phyloP scores from a whole-genome alignment of 1,284 basidiomycete species.

The Austroboletus novae-zelandiae region DNA sequence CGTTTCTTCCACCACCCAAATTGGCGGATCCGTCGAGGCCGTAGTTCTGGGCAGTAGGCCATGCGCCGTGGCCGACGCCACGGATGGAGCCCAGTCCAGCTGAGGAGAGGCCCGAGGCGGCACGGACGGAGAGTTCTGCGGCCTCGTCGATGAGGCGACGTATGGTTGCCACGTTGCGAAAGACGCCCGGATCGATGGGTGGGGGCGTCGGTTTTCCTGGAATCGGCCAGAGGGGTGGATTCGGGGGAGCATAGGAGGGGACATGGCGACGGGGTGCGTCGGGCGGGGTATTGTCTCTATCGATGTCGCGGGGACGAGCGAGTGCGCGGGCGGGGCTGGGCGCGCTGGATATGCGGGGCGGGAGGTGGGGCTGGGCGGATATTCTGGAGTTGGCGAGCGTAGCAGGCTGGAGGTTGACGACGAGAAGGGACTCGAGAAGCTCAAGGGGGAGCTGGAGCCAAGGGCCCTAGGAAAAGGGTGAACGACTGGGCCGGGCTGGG shows the following conservation, averaged over 20 bases:
- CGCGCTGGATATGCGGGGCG: constrained; percentile 30
- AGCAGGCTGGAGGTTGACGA: constrained; percentile 70
- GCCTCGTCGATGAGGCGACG: constrained; percentile 81
- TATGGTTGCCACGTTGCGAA: constrained; percentile 68
- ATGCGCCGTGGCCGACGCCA: constrained; percentile 42
- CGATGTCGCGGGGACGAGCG: constrained; percentile 37
- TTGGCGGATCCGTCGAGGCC: constrained; percentile 52
- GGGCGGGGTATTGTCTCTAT: constrained; percentile 51
- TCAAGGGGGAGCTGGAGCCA: constrained; percentile 86
- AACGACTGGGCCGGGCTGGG: neutral
- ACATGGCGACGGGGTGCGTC: constrained; percentile 48
- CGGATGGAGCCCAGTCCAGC: constrained; percentile 67
- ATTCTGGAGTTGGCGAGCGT: constrained; percentile 51
- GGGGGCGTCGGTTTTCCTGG: constrained; percentile 69
- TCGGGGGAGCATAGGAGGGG: constrained; percentile 34
- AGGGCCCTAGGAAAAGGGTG: constrained; percentile 54
- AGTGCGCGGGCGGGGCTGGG: constrained; percentile 15
- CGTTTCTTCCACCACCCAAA: constrained; percentile 59
- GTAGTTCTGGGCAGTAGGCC: constrained; percentile 58
- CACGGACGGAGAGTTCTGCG: constrained; percentile 76
- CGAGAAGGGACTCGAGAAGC: constrained; percentile 73
- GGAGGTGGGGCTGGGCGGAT: constrained; percentile 33
- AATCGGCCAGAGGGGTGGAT: constrained; percentile 46
- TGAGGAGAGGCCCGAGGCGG: constrained; percentile 73
- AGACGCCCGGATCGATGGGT: constrained; percentile 81